Base-by-base conservation (phyloP, 495 filamentous ascomycete species). In the Tuber borchii region DNA sequence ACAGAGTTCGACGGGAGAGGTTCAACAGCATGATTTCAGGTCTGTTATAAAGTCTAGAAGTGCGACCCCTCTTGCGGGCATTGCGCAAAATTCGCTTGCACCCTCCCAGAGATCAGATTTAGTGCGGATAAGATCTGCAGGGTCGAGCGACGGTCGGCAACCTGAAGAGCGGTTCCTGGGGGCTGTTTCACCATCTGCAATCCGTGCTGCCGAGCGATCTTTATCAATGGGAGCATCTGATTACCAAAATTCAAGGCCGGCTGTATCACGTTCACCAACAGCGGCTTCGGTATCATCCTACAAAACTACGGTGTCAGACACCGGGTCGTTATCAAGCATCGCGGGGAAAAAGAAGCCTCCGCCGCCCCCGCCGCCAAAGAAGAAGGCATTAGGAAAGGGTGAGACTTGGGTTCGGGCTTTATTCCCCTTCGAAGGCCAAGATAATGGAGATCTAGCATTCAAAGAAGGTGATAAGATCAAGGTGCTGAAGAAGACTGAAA, bases 381-480 rank as follows among this genome's bases (percentile, higher is more conserved):
- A 83, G 74, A 83, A 79, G 81, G 68, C 85, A 19, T 83, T 85
- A 9, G 85, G 83, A 37, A 82, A 79, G 37, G 86, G 87, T 61
- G 89, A 86, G 3, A 83, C 88, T 39, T 97, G 87, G 78, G 94
- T 97, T 16, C 90, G 91, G 1, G 95, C 95, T 5, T 84, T 93
- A 78, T 97, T 93, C 84, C 87, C 91, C 71, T 98, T 96, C 83
- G 85, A 87, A 0, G 93, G 92, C 0, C 88, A 94, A 80, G 88
- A 87, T 22, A 82, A 83, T 1, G 93, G 92, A 0, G 95, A 98
- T 84, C 83, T 98, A 70, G 87, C 87, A 17, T 97, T 98, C 84
- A 86, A 85, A 16, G 91, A 96, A 84, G 94, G 94, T 0, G 95
- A 97, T 78, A 87, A 88, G 77, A 97, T 98, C 79, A 89, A 88